These are phyloP conservation scores for Dorcoceras hygrometricum DNA, from an alignment of 257 asterid genomes.

Conservation along the genomic window DNA sequence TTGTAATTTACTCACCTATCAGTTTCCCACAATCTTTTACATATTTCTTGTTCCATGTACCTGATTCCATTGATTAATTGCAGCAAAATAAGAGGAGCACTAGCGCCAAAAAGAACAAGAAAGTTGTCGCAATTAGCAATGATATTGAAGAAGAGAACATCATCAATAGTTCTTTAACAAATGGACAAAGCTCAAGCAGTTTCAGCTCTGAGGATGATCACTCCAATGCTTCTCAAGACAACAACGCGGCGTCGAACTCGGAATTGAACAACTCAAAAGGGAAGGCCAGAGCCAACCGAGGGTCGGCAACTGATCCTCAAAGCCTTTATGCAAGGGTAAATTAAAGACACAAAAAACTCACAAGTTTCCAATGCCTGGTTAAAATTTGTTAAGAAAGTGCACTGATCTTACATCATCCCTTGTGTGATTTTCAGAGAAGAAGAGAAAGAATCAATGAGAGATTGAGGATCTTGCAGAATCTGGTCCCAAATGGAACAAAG, in stretches of 20 bases:
- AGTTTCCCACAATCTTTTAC: neutral
- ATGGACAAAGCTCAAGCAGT: slow-evolving; percentile 31
- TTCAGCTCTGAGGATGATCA: slow-evolving; percentile 40
- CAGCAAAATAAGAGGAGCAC: slow-evolving; percentile 32
- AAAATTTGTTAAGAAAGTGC: no score
- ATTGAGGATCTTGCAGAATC: slow-evolving; percentile 42
- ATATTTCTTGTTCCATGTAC: no score
- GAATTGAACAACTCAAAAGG: slow-evolving; percentile 25
- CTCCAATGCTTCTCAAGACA: slow-evolving; percentile 31
- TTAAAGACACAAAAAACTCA: neutral
- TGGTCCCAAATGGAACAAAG: slow-evolving; percentile 56
- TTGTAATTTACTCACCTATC: no score
- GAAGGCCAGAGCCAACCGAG: slow-evolving; percentile 38
- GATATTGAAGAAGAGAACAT: slow-evolving; percentile 37
- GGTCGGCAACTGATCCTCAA: slow-evolving; percentile 61
- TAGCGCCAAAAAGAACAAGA: slow-evolving; percentile 44
- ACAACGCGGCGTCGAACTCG: slow-evolving; percentile 28
- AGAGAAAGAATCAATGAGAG: slow-evolving; percentile 54
- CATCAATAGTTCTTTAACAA: slow-evolving; percentile 2
- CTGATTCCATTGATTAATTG: slow-evolving; percentile 20
- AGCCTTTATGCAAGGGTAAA: slow-evolving; percentile 60
- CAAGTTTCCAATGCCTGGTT: neutral
- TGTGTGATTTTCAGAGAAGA: slow-evolving; percentile 37
- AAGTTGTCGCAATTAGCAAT: slow-evolving; percentile 17
- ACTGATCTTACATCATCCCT: neutral